Conservation (phyloP, 2,329 filamentous ascomycete species). For the Pestalotiopsis sp. region DNA sequence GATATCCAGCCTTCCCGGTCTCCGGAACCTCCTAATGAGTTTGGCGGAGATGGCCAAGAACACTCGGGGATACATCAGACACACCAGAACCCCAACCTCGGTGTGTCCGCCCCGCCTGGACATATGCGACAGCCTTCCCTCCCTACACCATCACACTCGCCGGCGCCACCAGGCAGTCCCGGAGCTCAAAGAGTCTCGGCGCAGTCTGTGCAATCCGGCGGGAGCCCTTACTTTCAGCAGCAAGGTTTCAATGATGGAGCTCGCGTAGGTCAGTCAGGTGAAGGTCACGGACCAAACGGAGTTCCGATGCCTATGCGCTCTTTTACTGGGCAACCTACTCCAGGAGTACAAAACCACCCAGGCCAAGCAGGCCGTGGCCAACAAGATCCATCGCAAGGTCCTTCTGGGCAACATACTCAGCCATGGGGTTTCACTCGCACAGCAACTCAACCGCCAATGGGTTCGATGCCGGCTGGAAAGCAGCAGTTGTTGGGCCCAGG, state of each 20-base stretch:
- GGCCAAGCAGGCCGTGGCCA: conserved; percentile 7
- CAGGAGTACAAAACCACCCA: background rate
- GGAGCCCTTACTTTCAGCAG: background rate
- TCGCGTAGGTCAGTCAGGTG: background rate
- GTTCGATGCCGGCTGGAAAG: conserved; percentile 4
- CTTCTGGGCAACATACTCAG: conserved; percentile 1
- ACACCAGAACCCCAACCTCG: conserved; percentile 24
- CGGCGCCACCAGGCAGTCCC: conserved; percentile 4
- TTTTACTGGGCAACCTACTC: background rate
- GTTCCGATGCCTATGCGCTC: background rate
- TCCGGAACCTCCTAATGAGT: conserved; percentile 17
- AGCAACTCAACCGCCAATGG: background rate
- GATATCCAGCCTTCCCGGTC: conserved; percentile 6
- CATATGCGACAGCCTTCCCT: conserved; percentile 28
- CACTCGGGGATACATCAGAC: conserved; percentile 23
- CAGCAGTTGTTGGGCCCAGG: conserved; percentile 3
- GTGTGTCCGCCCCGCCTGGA: conserved; percentile 17
- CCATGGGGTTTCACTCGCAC: conserved; percentile 12
- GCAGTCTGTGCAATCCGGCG: background rate
- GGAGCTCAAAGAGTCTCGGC: background rate
- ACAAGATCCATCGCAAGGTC: background rate
- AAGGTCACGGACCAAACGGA: background rate
- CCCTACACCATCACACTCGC: conserved; percentile 27
- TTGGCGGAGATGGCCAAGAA: conserved; percentile 20
- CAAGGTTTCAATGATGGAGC: background rate